These are phyloP conservation scores for Ceratocystis lukuohia DNA, from an alignment of 2,329 filamentous ascomycete genomes.

Conservation along the genomic window DNA sequence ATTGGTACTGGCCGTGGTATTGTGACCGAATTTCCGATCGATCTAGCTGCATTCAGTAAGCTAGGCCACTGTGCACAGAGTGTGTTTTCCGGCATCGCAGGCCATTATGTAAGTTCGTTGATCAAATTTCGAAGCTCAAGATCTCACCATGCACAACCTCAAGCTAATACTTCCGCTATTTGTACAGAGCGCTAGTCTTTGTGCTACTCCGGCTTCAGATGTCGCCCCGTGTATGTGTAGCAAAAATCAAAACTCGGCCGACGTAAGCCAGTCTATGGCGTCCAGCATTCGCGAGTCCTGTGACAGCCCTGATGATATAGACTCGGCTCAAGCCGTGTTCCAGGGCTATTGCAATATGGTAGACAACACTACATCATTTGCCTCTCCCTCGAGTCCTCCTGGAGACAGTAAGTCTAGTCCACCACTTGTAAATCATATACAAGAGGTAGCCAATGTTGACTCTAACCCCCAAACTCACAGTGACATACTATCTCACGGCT, in stretches of 20 bases:
- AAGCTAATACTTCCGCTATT: not conserved
- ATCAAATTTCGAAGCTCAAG: not conserved
- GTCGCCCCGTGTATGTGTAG: conserved; percentile 40
- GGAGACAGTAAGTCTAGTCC: conserved; percentile 35
- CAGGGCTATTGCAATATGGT: conserved; percentile 40
- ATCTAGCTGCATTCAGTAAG: conserved; percentile 32
- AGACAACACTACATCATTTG: conserved; percentile 37
- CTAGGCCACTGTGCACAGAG: conserved; percentile 33
- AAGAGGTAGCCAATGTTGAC: not conserved
- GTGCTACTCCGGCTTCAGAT: conserved; percentile 30
- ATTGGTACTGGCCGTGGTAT: conserved; percentile 29
- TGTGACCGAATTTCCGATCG: conserved; percentile 37
- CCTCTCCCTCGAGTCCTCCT: conserved; percentile 33
- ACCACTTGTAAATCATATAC: not conserved
- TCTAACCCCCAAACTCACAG: conserved; percentile 25
- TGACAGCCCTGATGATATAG: conserved; percentile 33
- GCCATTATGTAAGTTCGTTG: conserved; percentile 8
- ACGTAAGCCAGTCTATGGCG: conserved; percentile 33
- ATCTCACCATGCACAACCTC: not conserved
- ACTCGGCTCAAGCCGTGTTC: conserved; percentile 33
- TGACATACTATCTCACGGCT: conserved; percentile 43
- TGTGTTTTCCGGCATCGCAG: conserved; percentile 28
- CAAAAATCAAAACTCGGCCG: conserved; percentile 36
- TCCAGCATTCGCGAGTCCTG: conserved; percentile 33
- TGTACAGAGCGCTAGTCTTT: conserved; percentile 26